Evolutionary conservation across 2,329 filamentous ascomycete genomes (phyloP).

Genomic region (Phaeosphaeriaceae sp.): DNA sequence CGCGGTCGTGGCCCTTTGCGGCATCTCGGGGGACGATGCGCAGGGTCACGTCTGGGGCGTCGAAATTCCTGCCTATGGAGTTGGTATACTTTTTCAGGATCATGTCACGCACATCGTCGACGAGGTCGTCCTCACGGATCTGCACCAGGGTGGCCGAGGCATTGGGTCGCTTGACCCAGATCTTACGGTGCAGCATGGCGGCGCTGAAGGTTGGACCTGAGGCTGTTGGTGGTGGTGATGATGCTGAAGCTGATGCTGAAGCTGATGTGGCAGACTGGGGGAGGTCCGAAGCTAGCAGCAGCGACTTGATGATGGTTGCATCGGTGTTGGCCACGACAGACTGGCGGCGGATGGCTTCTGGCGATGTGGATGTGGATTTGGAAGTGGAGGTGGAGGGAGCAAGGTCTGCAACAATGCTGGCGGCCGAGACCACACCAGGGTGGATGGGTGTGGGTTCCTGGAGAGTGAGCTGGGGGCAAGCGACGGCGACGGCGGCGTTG

Average conservation of each 20-base stretch:
- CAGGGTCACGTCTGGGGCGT: constrained; percentile 86
- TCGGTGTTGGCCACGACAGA: constrained; percentile 49
- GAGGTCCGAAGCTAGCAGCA: constrained; percentile 51
- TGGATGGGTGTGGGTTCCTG: constrained; percentile 45
- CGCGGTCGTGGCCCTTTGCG: constrained; percentile 63
- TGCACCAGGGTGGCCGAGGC: constrained; percentile 87
- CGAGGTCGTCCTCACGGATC: constrained; percentile 85
- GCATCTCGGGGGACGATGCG: constrained; percentile 75
- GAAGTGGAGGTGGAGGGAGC: too few relatives aligned
- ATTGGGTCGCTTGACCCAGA: constrained; percentile 90
- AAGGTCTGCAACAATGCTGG: constrained; percentile 22
- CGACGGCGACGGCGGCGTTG: constrained; percentile 15
- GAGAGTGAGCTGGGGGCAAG: constrained; percentile 36
- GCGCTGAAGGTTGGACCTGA: constrained; percentile 40
- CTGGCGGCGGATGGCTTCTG: constrained; percentile 52
- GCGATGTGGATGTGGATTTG: constrained; percentile 44
- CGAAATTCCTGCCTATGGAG: constrained; percentile 85
- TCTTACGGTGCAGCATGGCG: constrained; percentile 68
- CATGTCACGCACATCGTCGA: constrained; percentile 92
- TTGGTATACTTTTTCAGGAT: constrained; percentile 94
- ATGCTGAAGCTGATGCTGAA: constrained; percentile 26
- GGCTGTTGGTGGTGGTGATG: constrained; percentile 43
- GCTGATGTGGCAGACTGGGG: constrained; percentile 38
- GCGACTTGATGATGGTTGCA: constrained; percentile 57
- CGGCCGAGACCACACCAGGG: constrained; percentile 17